Base-by-base conservation (phyloP, 2,329 filamentous ascomycete species). In the Beauveria medogensis region DNA sequence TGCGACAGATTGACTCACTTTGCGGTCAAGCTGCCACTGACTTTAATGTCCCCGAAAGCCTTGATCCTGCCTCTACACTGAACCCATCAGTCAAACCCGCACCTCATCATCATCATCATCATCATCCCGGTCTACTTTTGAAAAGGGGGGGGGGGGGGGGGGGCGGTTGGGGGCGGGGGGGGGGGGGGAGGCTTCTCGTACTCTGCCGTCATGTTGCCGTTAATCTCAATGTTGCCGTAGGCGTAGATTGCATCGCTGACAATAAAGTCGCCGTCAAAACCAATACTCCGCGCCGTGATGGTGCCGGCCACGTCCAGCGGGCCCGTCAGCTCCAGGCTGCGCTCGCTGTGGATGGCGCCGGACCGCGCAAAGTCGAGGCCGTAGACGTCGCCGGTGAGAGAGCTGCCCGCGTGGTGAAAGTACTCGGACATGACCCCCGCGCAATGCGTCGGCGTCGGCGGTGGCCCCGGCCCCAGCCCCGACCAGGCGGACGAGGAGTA, bases 231-330 rank as follows among this genome's bases (percentile, higher is more conserved):
- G 58, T 70, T 69, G 3, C 77, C 77, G 55, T 80, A 80, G 12
- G 77, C 78, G 63, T 81, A 77, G 34, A 80, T 71, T 57, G 73
- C 73, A 34, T 78, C 77, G 5, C 69, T 69, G n/a, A 81, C 71
- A 20, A 70, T 68, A 48, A 81, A 73, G 58, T 79, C 75, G 3
- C 77, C 79, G 4, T 72, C 67, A 28, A 82, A 72, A 16, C 68
- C 73, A 55, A 82, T 74, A 30, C 73, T 74, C 7, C 77, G 74
- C 56, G 75, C 77, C 63, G 75, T 74, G 66, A 82, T 75, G 3
- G 76, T 78, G 12, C 77, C 77, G 26, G 73, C 71, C 22, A 82
- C 74, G 62, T 82, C 77, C 63, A 80, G 69, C 9, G 78, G 78
- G 1, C 78, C 78, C 3, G 69, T 65, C 6, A 80, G 70, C 26